phyloP scores from a whole-genome alignment of 768 basidiomycete species.

The Filobasidium wieringae region DNA sequence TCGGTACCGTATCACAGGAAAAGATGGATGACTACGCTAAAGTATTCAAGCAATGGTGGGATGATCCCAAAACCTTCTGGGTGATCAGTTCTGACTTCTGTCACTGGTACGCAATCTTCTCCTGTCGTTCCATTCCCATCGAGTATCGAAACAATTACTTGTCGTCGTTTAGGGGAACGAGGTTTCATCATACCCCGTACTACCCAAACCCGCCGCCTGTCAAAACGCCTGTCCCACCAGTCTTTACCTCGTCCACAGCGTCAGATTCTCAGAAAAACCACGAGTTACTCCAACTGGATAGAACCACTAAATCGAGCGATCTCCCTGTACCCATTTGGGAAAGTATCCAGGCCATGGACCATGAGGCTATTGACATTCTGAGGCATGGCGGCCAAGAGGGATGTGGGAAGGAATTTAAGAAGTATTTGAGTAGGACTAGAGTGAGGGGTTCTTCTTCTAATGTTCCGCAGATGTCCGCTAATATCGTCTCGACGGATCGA shows the following conservation, averaged over 20 bases:
- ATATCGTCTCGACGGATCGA: conserved; percentile 63
- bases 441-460: conserved; percentile 31
- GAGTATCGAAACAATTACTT: no score
- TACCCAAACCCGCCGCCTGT: conserved; percentile 24
- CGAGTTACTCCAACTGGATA: conserved; percentile 35
- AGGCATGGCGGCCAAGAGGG: conserved; percentile 21
- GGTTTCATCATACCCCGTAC: conserved; percentile 35
- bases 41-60: conserved; percentile 68
- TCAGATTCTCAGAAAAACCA: conserved; percentile 47
- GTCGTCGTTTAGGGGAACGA: conserved; percentile 25
- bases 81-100: conserved; percentile 95
- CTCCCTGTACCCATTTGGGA: conserved; percentile 60
- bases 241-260: conserved; percentile 25
- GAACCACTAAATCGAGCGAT: conserved; percentile 16
- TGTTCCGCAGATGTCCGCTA: conserved; percentile 48
- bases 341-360: conserved; percentile 74
- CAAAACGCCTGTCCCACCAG: conserved; percentile 30
- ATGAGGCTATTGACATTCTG: conserved; percentile 60
- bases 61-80: conserved; percentile 65
- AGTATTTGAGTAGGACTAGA: conserved; percentile 34
- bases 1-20: conserved; percentile 53
- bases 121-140: conserved; percentile 2
- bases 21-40: conserved; percentile 49
- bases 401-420: conserved; percentile 24
- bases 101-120: conserved; percentile 85